A percentile compares a stretch with the other conserved stretches of the same genome.
phyloP scores from a whole-genome alignment of 2,329 filamentous ascomycete species.

The Penicillium olsonii region DNA sequence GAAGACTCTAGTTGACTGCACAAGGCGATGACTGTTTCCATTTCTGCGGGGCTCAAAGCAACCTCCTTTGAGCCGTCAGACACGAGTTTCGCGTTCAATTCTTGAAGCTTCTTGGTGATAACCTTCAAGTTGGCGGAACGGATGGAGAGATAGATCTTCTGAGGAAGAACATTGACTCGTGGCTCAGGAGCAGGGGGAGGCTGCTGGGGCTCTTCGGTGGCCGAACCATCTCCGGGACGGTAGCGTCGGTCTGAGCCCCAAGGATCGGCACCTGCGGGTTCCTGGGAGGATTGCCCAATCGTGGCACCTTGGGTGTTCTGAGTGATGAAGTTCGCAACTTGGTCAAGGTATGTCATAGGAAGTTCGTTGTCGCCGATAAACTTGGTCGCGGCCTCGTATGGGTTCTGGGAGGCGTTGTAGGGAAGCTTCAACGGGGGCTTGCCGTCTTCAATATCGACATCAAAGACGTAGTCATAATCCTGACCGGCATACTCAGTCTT shows the following conservation, averaged over 20 bases:
- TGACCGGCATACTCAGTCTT: constrained; percentile 78
- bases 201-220: constrained; percentile 28
- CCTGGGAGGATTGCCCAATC: constrained; percentile 63
- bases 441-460: constrained; percentile 93
- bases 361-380: constrained; percentile 90
- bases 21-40: constrained; percentile 63
- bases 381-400: constrained; percentile 86
- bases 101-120: constrained; percentile 74
- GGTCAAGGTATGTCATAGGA: constrained; percentile 82
- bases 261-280: constrained; percentile 62
- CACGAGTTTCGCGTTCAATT: constrained; percentile 70
- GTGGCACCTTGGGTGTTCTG: constrained; percentile 86
- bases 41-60: constrained; percentile 71
- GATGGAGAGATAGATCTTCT: constrained; percentile 77
- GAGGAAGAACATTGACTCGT: constrained; percentile 68
- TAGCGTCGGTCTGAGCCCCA: constrained; percentile 79
- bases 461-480: constrained; percentile 94
- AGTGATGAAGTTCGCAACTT: constrained; percentile 89
- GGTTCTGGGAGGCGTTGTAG: constrained; percentile 88
- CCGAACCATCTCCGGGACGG: constrained; percentile 66
- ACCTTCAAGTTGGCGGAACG: constrained; percentile 68
- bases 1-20: constrained; percentile 62
- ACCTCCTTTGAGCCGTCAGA: constrained; percentile 70
- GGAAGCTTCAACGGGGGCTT: constrained; percentile 92
- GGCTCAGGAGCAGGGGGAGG: constrained; percentile 38